A percentile compares a stretch with the other conserved stretches of the same genome.
These are phyloP conservation scores for Morella rubra DNA, from an alignment of 306 rosid genomes.

Conservation along the genomic window DNA sequence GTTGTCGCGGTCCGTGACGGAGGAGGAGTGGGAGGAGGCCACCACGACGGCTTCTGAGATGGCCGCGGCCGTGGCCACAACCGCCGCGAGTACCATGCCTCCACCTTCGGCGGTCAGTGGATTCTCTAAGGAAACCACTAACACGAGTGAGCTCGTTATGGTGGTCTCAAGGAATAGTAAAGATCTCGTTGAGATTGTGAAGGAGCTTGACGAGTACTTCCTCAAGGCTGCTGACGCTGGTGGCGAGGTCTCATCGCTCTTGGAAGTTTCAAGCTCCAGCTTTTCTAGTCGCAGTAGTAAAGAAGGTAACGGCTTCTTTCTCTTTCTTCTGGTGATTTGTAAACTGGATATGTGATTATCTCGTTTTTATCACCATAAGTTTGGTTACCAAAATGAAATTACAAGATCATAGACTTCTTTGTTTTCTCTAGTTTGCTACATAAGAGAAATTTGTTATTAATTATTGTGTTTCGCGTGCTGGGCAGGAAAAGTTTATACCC, in stretches of 20 bases:
- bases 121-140: slow-evolving; percentile 53
- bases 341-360: background rate
- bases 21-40: slow-evolving; percentile 81
- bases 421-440: no score
- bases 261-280: slow-evolving; percentile 70
- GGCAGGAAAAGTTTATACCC: slow-evolving; percentile 65
- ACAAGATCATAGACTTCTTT: background rate
- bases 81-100: slow-evolving; percentile 46
- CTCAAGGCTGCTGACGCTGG: slow-evolving; percentile 92
- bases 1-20: slow-evolving; percentile 55
- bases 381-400: background rate
- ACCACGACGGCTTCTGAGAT: slow-evolving; percentile 58
- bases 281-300: slow-evolving; percentile 55
- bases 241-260: slow-evolving; percentile 57
- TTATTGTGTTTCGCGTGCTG: slow-evolving; percentile 9
- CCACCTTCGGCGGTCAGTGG: slow-evolving; percentile 61
- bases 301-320: slow-evolving; percentile 47
- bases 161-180: slow-evolving; percentile 76
- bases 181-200: slow-evolving; percentile 78
- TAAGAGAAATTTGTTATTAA: background rate
- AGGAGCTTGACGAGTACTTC: slow-evolving; percentile 91
- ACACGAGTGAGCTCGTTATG: slow-evolving; percentile 69
- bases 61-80: slow-evolving; percentile 51
- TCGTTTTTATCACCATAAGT: background rate
- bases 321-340: background rate